phyloP scores from a whole-genome alignment of 768 basidiomycete genomes.

The Trametes elegans region DNA sequence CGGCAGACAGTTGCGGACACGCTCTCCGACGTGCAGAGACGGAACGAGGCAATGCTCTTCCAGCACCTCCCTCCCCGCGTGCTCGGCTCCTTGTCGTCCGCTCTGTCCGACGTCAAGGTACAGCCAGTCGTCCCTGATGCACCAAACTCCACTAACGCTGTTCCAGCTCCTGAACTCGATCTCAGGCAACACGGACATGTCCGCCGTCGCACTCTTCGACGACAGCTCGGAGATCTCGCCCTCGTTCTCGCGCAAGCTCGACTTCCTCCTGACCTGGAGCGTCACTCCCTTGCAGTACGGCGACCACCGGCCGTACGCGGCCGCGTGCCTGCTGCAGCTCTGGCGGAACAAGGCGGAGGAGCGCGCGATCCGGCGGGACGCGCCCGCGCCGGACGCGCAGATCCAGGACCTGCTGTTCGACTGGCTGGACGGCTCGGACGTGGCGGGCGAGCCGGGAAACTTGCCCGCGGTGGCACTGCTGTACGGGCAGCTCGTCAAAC shows the following conservation, averaged over 20 bases:
- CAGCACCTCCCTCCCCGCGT: constrained; percentile 60
- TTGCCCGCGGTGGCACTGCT: constrained; percentile 61
- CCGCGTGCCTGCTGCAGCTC: constrained; percentile 61
- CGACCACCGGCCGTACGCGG: constrained; percentile 76
- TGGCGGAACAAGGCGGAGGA: constrained; percentile 63
- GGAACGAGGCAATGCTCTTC: constrained; percentile 83
- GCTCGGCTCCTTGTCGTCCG: constrained; percentile 58
- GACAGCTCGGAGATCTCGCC: constrained; percentile 37
- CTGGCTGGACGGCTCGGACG: constrained; percentile 71
- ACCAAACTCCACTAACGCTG: no score
- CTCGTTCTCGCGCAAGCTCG: constrained; percentile 64
- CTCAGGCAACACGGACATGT: constrained; percentile 60
- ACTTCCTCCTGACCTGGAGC: constrained; percentile 76
- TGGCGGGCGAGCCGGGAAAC: constrained; percentile 55
- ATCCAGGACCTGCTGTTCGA: constrained; percentile 78
- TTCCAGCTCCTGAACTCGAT: constrained; percentile 75
- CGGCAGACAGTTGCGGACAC: constrained; percentile 53
- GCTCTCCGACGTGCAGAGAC: constrained; percentile 64
- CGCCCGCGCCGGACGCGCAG: constrained; percentile 56
- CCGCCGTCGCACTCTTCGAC: constrained; percentile 56
- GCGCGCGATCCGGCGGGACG: constrained; percentile 60
- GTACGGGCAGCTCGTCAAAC: constrained; percentile 69
- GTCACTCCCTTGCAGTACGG: constrained; percentile 81
- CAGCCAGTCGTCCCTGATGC: no score
- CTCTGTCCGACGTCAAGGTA: constrained; percentile 54